phyloP scores from a whole-genome alignment of 2,329 filamentous ascomycete species.

The Penicillium sp. region DNA sequence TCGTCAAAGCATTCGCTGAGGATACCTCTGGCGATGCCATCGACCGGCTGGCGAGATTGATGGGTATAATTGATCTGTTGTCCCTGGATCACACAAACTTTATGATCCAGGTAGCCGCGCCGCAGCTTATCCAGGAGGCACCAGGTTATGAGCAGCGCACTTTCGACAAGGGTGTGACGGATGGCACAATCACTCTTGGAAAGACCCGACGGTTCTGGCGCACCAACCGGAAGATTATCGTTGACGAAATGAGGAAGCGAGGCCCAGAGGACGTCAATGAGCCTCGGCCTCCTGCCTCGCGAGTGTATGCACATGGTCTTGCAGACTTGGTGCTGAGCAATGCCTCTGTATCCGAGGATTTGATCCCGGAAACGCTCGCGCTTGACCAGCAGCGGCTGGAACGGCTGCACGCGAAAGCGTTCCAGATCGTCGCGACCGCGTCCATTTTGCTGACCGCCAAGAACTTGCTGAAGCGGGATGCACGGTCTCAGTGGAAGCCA shows the following conservation, averaged over 20 bases:
- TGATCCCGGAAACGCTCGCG: conserved; percentile 62
- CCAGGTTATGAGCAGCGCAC: conserved; percentile 63
- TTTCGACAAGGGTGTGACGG: conserved; percentile 58
- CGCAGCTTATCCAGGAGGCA: conserved; percentile 62
- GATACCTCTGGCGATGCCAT: conserved; percentile 59
- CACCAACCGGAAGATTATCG: conserved; percentile 40
- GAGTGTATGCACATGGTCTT: conserved; percentile 62
- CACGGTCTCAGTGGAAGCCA: conserved; percentile 64
- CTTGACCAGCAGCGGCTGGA: conserved; percentile 59
- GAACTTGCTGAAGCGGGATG: conserved; percentile 66
- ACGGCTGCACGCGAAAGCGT: conserved; percentile 55
- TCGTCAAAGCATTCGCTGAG: conserved; percentile 58
- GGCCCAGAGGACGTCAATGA: conserved; percentile 43
- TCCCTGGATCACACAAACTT: conserved; percentile 68
- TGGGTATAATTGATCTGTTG: conserved; percentile 64
- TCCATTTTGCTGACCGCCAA: conserved; percentile 66
- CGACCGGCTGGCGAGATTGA: conserved; percentile 63
- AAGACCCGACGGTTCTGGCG: conserved; percentile 60
- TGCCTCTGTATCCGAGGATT: conserved; percentile 51
- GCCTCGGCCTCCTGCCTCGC: conserved; percentile 37
- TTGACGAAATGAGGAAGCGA: conserved; percentile 55
- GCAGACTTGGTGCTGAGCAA: conserved; percentile 61
- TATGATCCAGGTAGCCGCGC: conserved; percentile 62
- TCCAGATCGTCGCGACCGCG: conserved; percentile 62
- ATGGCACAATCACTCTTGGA: conserved; percentile 54